Base-by-base conservation (phyloP, 2,329 filamentous ascomycete species). In the Westerdykella sp. region DNA sequence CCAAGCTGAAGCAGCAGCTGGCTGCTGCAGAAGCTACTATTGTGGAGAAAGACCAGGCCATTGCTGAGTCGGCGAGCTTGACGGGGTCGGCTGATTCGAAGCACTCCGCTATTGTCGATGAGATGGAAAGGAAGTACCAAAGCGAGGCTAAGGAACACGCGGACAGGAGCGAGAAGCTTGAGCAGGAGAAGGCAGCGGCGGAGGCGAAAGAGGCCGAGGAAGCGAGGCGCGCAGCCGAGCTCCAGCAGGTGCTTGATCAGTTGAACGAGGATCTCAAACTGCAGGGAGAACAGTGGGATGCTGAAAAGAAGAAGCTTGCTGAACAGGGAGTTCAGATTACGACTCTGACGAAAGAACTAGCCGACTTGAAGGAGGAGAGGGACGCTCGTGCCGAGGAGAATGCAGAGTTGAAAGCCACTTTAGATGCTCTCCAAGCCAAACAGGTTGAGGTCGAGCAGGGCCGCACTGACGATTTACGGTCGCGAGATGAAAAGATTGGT, bases 91-190 rank as follows among this genome's bases (percentile, higher is more conserved):
- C 54, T 28, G 47, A 55, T 22, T 41, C 45, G 12, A 47, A 53
- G n/a, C 59, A 63, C 37, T 50, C 49, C 7, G 55, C 54, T 11
- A 46, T 61, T 7, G 54, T 66, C 14, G 43, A 59, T 40, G 56
- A 65, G 43, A 58, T 67, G 62, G 61, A 63, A 47, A 58, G 56
- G 46, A 64, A 61, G 48, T 66, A 63, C 47, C 58, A 58, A 11
- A 50, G 45, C 15, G 60, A 65, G 48, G 63, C 58, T 21, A 57
- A 61, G 48, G 53, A 59, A 43, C 47, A 65, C 25, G 55, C 63
- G 43, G 54, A 59, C 44, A 53, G 59, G 41, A 59, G 57, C 30
- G 53, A 55, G 43, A 59, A 57, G 46, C 55, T 67, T 3, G 46
- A 60, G 40, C 55, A 55, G 13, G 62, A 66, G 41, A 65, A 59